Conservation (phyloP, 2,329 filamentous ascomycete species). For the Venturia aucupariae region DNA sequence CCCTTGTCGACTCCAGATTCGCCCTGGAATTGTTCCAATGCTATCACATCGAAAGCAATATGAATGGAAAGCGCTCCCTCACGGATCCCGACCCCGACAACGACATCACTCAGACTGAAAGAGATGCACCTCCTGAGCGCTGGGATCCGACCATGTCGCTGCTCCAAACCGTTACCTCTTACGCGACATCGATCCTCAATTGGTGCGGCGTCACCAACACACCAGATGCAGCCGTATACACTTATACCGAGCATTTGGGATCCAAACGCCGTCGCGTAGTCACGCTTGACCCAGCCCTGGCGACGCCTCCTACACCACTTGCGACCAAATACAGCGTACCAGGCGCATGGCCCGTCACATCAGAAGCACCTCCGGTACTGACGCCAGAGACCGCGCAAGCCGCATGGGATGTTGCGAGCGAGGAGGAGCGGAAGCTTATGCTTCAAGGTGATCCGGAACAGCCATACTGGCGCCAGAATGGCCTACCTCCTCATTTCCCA, state of each 20-base stretch:
- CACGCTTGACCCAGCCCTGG: neutral
- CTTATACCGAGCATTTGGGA: neutral
- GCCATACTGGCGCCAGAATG: slow-evolving; percentile 4
- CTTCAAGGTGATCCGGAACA: neutral
- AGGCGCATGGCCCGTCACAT: neutral
- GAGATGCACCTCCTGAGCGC: no score
- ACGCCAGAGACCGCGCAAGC: slow-evolving; percentile 1
- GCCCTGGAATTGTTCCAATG: neutral
- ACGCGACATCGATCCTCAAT: neutral
- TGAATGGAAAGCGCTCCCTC: neutral
- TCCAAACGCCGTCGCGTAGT: neutral
- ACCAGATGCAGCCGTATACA: neutral
- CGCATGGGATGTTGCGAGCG: neutral
- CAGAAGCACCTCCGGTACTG: neutral
- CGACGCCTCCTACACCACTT: neutral
- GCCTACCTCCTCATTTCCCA: slow-evolving; percentile 1
- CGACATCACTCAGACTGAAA: no score
- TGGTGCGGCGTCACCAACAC: neutral
- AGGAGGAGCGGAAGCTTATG: neutral
- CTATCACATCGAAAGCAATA: neutral
- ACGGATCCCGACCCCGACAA: neutral
- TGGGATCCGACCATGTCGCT: neutral
- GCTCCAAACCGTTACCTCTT: neutral
- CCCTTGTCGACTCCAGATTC: neutral
- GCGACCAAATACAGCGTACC: neutral